phyloP scores from a whole-genome alignment of 2,329 filamentous ascomycete species.

The Byssochlamys sp. region DNA sequence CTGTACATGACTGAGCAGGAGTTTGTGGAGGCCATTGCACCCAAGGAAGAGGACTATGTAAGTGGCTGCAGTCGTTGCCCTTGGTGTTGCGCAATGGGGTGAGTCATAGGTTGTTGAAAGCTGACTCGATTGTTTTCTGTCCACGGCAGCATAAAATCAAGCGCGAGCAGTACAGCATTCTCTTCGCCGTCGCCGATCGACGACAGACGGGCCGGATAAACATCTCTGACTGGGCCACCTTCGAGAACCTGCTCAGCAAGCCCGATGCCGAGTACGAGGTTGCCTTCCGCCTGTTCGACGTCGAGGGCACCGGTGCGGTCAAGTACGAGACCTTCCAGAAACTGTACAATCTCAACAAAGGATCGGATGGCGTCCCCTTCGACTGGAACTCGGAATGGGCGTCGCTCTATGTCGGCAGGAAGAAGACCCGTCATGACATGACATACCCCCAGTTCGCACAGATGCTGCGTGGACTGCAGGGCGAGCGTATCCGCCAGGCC shows the following conservation, averaged over 20 bases:
- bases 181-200: slow-evolving; percentile 84
- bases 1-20: slow-evolving; percentile 71
- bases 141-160: slow-evolving; percentile 81
- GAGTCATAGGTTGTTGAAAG: neutral
- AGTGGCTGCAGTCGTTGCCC: slow-evolving; percentile 32
- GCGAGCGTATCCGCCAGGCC: slow-evolving; percentile 88
- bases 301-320: slow-evolving; percentile 71
- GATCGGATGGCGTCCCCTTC: slow-evolving; percentile 75
- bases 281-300: slow-evolving; percentile 90
- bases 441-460: slow-evolving; percentile 96
- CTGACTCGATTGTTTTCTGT: slow-evolving; percentile 11
- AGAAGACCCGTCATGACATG: slow-evolving; percentile 78
- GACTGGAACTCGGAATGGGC: slow-evolving; percentile 98
- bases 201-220: slow-evolving; percentile 62
- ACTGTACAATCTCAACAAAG: slow-evolving; percentile 80
- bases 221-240: slow-evolving; percentile 79
- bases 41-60: slow-evolving; percentile 81
- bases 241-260: slow-evolving; percentile 86
- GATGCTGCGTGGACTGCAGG: slow-evolving; percentile 91
- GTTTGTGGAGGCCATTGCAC: slow-evolving; percentile 84
- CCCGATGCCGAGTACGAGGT: slow-evolving; percentile 98
- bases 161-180: slow-evolving; percentile 85
- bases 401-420: slow-evolving; percentile 80
- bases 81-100: slow-evolving; percentile 1
- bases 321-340: slow-evolving; percentile 82